Base-by-base conservation (phyloP, 2,329 filamentous ascomycete genomes). In the Harringtonia aguacate region DNA sequence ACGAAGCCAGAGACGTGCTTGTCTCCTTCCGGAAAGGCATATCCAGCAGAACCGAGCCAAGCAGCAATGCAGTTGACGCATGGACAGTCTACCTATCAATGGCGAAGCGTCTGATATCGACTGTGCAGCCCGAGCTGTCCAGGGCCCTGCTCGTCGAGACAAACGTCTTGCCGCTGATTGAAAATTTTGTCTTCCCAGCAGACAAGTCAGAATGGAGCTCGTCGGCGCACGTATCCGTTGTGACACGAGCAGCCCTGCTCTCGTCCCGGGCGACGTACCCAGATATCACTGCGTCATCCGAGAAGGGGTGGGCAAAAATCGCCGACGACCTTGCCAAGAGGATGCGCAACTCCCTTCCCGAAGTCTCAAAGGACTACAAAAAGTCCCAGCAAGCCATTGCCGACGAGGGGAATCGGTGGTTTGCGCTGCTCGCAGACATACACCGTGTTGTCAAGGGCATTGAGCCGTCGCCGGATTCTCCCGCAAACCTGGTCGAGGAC, bases 61-160 rank as follows among this genome's bases (percentile, higher is more conserved):
- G 77, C 13, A 68, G 72, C 31, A 85, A 88, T 54, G 70, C 79
- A 2, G 67, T 74, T 5, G 67, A 74, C 39, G 86, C 84, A 8
- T 95, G 87, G 80, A 75, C 72, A 24, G 75, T 78, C 14, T 97
- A 94, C 56, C 73, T 89, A 17, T 73, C 79, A 13, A 68, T 79
- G 2, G 69, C 75, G 2, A 69, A 72, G 34, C 69, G 74, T 50
- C 66, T 86, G 15, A 55, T 73, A 15, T 62, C 56, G 28, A 63
- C 58, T 9, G 63, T 76, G 5, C 50, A 67, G 0, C 61, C 70
- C 8, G 60, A 67, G 2, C 68, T 73, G 4, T 70, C 63, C 20
- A 59, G 67, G 12, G 51, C 57, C 0, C 56, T 55, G 5, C 62
- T 82, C 39, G 61, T 70, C 1, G 61, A 68, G 41, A 64, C 73